phyloP scores from a whole-genome alignment of 768 basidiomycete genomes.

The Panaeolus cyanescens region DNA sequence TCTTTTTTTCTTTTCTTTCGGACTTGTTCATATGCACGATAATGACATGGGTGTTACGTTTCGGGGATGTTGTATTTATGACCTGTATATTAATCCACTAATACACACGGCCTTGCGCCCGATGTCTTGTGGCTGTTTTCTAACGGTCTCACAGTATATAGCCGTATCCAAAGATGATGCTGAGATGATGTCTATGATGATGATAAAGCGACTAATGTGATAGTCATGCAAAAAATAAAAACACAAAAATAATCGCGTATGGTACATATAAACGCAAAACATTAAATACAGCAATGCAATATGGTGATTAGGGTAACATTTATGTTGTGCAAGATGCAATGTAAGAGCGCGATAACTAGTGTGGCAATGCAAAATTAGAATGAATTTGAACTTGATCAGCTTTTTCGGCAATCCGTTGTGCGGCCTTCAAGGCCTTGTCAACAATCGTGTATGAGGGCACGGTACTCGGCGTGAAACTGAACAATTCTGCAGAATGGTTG shows the following conservation, averaged over 20 bases:
- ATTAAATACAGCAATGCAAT: too few relatives aligned
- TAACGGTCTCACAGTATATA: too few relatives aligned
- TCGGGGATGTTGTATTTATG: constrained; percentile 1
- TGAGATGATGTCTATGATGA: not conserved
- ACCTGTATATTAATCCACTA: not conserved
- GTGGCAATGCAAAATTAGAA: constrained; percentile 15
- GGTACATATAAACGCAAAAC: too few relatives aligned
- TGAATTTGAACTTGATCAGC: constrained; percentile 27
- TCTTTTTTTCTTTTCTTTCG: constrained; percentile 26
- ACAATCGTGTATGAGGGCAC: constrained; percentile 34
- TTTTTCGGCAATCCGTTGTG: constrained; percentile 25
- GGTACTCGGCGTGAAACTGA: constrained; percentile 46
- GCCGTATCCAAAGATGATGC: not conserved
- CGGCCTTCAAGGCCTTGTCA: constrained; percentile 26
- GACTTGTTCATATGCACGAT: not conserved
- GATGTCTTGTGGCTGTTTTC: too few relatives aligned
- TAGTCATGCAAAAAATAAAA: not conserved
- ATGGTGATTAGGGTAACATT: too few relatives aligned
- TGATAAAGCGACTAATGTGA: not conserved
- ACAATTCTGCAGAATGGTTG: constrained; percentile 42
- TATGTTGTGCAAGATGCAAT: constrained; percentile 16
- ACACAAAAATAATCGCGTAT: not conserved
- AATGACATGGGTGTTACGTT: not conserved
- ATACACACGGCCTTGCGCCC: too few relatives aligned
- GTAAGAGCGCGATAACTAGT: constrained; percentile 13